Evolutionary conservation across 441 rosid genomes (phyloP), one percentile per base, ranked within the genome.

Genomic region (Adansonia grandidieri): DNA sequence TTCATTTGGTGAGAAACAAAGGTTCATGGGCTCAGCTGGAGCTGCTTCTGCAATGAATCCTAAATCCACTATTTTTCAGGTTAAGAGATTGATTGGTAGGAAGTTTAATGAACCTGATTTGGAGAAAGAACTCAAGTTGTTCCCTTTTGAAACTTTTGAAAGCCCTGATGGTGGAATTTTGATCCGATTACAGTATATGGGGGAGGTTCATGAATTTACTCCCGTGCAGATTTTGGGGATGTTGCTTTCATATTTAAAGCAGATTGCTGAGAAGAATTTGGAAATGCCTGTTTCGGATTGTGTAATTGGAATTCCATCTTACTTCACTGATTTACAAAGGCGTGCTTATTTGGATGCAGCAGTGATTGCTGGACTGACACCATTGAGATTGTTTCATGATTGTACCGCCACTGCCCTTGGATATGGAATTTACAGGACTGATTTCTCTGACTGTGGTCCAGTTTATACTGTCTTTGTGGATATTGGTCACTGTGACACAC

Each of bases 371-470:
- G 98, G 99, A 63, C 75, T 94, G 80, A 89, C 88, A 82, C 94
- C 96, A 5, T 78, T 94, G 90, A 90, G 96, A 80, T 86, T 96
- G 88, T 90, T 96, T 89, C 99, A 96, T 82, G 99, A 96, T 72
- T 91, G 90, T 79, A 86, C 98, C 5, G 98, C 98, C 54, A 93
- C 94, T 79, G 96, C 99, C 14, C 96, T 96, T 62, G 89, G 97
- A 76, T 96, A 96, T 79, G 99, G 99, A 80, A 93, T 96, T 65
- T 96, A 96, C 80, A 94, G 88, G 87, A 88, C 94, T 17, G 98
- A 96, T 79, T 84, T 93, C 79, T 78, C 93, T 54, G 83, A 80
- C 58, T 78, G 82, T 1, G 88, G 84, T 63, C 88, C 91, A 80
- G 85, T 89, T 66, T 84, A 73, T 85, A 88, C 87, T 56, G 93